Evolutionary conservation across 768 basidiomycete genomes (phyloP).

Genomic region (Naganishia vishniacii): DNA sequence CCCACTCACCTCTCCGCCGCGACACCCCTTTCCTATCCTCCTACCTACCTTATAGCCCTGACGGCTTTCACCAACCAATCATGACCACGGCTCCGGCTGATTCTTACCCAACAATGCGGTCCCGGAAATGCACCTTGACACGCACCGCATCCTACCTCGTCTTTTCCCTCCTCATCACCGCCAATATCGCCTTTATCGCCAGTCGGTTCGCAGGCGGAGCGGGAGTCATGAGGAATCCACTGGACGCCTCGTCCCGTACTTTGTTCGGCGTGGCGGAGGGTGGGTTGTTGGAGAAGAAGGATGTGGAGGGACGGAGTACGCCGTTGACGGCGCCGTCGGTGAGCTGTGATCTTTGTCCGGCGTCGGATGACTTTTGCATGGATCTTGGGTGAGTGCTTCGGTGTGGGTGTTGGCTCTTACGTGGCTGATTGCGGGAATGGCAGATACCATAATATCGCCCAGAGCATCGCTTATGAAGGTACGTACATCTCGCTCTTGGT

Average conservation of each 20-base stretch:
- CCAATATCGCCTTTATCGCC: slow-evolving; percentile 1
- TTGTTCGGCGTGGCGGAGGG: not conserved
- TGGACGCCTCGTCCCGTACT: not conserved
- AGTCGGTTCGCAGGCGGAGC: not conserved
- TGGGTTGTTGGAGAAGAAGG: not conserved
- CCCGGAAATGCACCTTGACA: not conserved
- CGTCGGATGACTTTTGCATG: slow-evolving; percentile 17
- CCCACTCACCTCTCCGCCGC: too few species aligned
- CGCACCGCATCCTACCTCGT: not conserved
- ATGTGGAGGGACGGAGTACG: slow-evolving; percentile 6
- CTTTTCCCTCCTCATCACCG: slow-evolving; percentile 6
- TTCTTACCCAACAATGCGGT: not conserved
- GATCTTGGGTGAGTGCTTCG: slow-evolving; percentile 7
- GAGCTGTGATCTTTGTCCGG: slow-evolving; percentile 19
- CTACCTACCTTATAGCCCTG: too few species aligned
- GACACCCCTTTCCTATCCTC: too few species aligned
- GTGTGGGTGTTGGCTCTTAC: too few species aligned
- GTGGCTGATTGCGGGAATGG: not conserved
- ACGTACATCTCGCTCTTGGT: too few species aligned
- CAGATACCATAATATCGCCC: slow-evolving; percentile 9
- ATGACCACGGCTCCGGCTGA: too few species aligned
- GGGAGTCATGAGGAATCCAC: not conserved
- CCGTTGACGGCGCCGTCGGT: slow-evolving; percentile 9
- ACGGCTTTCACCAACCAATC: too few species aligned
- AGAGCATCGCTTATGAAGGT: slow-evolving; percentile 17